These are phyloP conservation scores for Lachancea thermotolerans DNA, from an alignment of 805 yeast species.

Conservation along the genomic window DNA sequence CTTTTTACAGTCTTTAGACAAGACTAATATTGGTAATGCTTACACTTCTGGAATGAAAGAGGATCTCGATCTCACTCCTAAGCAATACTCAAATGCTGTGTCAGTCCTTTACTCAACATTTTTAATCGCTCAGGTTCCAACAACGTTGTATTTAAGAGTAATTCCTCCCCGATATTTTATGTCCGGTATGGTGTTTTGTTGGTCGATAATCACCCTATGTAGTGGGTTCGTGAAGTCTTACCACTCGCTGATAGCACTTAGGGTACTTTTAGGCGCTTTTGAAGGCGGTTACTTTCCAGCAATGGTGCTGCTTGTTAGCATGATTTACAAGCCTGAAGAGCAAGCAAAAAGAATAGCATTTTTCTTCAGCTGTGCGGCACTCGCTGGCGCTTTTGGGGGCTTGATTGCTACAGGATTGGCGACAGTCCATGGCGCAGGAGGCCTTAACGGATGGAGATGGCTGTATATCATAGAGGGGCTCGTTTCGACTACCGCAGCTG, in stretches of 20 bases:
- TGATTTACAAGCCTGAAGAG: slow-evolving; percentile 34
- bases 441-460: slow-evolving; percentile 35
- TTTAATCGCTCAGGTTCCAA: slow-evolving; percentile 37
- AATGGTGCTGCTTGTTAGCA: slow-evolving; percentile 31
- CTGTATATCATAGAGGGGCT: slow-evolving; percentile 37
- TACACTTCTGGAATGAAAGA: slow-evolving; percentile 40
- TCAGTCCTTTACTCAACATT: slow-evolving; percentile 42
- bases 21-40: slow-evolving; percentile 45
- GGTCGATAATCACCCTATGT: slow-evolving; percentile 38
- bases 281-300: slow-evolving; percentile 41
- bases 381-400: slow-evolving; percentile 33
- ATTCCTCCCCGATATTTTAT: slow-evolving; percentile 27
- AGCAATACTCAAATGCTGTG: slow-evolving; percentile 40
- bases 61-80: slow-evolving; percentile 37
- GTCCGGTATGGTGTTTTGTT: slow-evolving; percentile 39
- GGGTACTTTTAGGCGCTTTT: slow-evolving; percentile 40
- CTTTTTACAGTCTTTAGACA: slow-evolving; percentile 32
- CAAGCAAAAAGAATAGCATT: slow-evolving; percentile 34
- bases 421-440: slow-evolving; percentile 23
- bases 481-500: slow-evolving; percentile 27
- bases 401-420: slow-evolving; percentile 35
- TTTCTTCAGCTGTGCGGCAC: slow-evolving; percentile 32
- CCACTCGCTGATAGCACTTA: slow-evolving; percentile 33
- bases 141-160: slow-evolving; percentile 31
- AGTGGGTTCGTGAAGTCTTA: slow-evolving; percentile 37